These are phyloP conservation scores for Ceratocystis cubensis DNA, from an alignment of 2,329 filamentous ascomycete species.

Conservation along the genomic window DNA sequence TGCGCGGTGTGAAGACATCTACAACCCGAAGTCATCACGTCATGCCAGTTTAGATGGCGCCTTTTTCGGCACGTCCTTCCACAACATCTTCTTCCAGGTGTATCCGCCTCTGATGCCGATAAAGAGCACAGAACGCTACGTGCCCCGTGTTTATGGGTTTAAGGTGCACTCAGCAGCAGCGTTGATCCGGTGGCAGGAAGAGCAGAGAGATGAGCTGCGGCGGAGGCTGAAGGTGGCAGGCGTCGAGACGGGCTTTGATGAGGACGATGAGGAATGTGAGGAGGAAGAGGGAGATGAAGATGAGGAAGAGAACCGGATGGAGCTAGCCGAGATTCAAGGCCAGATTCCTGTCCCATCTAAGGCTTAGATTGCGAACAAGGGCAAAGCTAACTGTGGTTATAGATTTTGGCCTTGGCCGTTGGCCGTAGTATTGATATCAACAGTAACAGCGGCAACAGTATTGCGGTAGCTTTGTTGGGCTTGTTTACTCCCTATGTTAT, in stretches of 20 bases:
- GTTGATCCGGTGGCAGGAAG: constrained; percentile 81
- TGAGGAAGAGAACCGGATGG: constrained; percentile 36
- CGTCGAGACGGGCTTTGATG: constrained; percentile 65
- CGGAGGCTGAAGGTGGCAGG: constrained; percentile 56
- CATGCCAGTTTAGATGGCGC: constrained; percentile 93
- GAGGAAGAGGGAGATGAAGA: constrained; percentile 53
- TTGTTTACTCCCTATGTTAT: not conserved
- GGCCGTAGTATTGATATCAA: not conserved
- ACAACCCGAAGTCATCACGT: constrained; percentile 95
- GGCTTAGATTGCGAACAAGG: not conserved
- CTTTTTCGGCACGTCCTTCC: constrained; percentile 96
- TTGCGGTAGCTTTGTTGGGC: not conserved
- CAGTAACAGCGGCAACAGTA: not conserved
- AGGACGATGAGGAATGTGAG: constrained; percentile 41
- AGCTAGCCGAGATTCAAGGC: constrained; percentile 20
- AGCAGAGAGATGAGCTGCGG: constrained; percentile 69
- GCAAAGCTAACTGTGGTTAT: not conserved
- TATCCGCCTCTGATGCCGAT: constrained; percentile 80
- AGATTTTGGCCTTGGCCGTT: not conserved
- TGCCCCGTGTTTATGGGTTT: constrained; percentile 88
- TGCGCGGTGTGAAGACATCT: constrained; percentile 91
- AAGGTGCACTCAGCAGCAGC: constrained; percentile 84
- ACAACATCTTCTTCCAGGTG: constrained; percentile 98
- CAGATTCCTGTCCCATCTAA: constrained; percentile 10
- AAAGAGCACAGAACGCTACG: constrained; percentile 76